Base-by-base conservation (phyloP, 2,329 filamentous ascomycete genomes). In the Botryotinia convoluta region DNA sequence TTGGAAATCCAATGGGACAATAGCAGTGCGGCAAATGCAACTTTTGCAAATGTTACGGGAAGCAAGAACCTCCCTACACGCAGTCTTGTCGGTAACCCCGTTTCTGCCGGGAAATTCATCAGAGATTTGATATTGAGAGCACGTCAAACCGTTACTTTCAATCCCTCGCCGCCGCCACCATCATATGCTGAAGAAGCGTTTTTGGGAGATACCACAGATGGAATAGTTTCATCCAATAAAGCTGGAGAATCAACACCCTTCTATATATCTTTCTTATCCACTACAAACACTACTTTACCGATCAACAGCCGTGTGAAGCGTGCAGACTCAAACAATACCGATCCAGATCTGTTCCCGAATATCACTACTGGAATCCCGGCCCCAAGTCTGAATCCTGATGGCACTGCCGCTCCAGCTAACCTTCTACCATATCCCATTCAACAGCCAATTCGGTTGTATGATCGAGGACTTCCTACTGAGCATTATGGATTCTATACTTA, bases 401-500 rank as follows among this genome's bases (percentile, higher is more conserved):
- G 93, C 62, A 92, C 91, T 1, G 92, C 93, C 0, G 89, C 90
- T 1, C 84, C 92, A 0, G 93, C 93, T 4, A 87, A 87, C 16
- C 85, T 98, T 75, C 88, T 96, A 63, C 93, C 94, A 0, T 85
- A 88, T 12, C 88, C 92, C 0, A 83, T 84, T 9, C 89, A 91
- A 74, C 96, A 98, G 79, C 95, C 94, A 0, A 85, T 98, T 20
- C 89, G 93, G 2, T 87, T 98, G 1, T 98, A 91, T 81, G 93
- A 98, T 81, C 92, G 94, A 32, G 94, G 92, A 29, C 85, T 92
- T 42, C 84, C 87, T 2, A 91, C 91, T 0, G 95, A 98, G 81
- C 94, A 97, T 83, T 98, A 97, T 82, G 94, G 93, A 3, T 98
- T 98, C 83, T 98, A 97, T 84, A 93, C 89, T 0, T 97, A 97